A percentile compares a stretch with the other conserved stretches of the same genome.
These are phyloP conservation scores for Choanephora cucurbitarum DNA, from an alignment of 371 early-diverging fungal species.

Conservation along the genomic window DNA sequence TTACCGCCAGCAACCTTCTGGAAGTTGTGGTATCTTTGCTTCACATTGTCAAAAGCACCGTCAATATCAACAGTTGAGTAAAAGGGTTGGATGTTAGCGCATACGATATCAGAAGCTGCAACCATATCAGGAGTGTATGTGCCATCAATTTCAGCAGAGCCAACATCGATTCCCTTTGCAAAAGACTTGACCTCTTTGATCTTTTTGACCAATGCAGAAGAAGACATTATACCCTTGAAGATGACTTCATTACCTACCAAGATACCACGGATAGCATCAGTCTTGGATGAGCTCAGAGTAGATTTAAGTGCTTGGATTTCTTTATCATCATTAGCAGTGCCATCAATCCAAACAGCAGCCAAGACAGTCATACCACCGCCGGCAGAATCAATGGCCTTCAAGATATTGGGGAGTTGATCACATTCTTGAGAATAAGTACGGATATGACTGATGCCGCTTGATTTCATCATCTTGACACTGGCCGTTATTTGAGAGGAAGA, in stretches of 20 bases:
- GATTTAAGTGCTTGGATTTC: slow-evolving; percentile 33
- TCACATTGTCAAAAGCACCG: slow-evolving; percentile 34
- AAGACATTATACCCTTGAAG: slow-evolving; percentile 24
- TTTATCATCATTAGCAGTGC: slow-evolving; percentile 26
- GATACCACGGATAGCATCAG: slow-evolving; percentile 30
- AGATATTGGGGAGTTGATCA: slow-evolving; percentile 35
- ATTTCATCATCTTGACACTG: slow-evolving; percentile 32
- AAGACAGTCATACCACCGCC: slow-evolving; percentile 44
- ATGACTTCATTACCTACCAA: slow-evolving; percentile 51
- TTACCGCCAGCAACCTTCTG: slow-evolving; percentile 46
- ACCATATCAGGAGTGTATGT: slow-evolving; percentile 39
- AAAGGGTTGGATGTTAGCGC: slow-evolving; percentile 63
- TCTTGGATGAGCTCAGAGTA: slow-evolving; percentile 13
- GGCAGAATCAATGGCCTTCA: slow-evolving; percentile 28
- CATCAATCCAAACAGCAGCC: slow-evolving; percentile 49
- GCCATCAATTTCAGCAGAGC: slow-evolving; percentile 52
- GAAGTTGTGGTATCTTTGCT: slow-evolving; percentile 42
- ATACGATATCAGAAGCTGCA: slow-evolving; percentile 44
- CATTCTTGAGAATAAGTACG: slow-evolving; percentile 56
- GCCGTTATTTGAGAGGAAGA: slow-evolving; percentile 23
- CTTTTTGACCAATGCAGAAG: slow-evolving; percentile 24
- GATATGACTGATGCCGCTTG: slow-evolving; percentile 35
- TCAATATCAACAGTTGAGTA: slow-evolving; percentile 40
- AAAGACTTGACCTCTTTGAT: slow-evolving; percentile 50
- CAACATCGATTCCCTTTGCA: slow-evolving; percentile 39